Evolutionary conservation across 257 asterid species (phyloP), one percentile per base, ranked within the genome.

Genomic region (Jasminum sambac): DNA sequence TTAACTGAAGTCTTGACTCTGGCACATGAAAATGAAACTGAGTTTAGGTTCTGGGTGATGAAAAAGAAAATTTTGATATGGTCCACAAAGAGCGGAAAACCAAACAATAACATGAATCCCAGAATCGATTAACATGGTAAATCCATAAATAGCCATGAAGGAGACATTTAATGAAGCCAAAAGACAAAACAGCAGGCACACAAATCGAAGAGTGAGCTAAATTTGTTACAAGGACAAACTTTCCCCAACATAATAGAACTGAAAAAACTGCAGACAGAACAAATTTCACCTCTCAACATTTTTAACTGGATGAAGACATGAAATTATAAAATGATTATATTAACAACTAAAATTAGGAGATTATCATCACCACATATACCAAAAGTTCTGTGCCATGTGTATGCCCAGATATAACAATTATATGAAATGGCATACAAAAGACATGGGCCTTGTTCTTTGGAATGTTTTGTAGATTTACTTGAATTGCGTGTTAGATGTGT

Each of bases 1-100:
- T 83, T 70, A 62, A 63, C 64, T 41, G 86, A 69, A 50, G 44
- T 46, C 67, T 66, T 57, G 80, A 70, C 67, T 82, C 89, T 84
- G 87, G 26, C 25, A 76, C 11, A 71, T 3, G 30, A 10, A 6
- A 19, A 59, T 2, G 8, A 68, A 21, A 17, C 16, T 40, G 69
- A 64, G 19, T 34, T 48, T 19, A 64, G 42, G 36, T 65, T 21
- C 13, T 23, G 12, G 21, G 21, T 21, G 59, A 30, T 41, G 17
- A 64, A 38, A 24, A 8, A 25, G 17, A 26, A 40, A 39, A 39
- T 40, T 43, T 16, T 5, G 10, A 17, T 34, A 44, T 41, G 21
- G 66, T 64, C 46, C 69, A 25, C 30, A 19, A 46, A 37, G 63
- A 24, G 14, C 25, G 50, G 36, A 66, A 68, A 72, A 30, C 74